phyloP scores from a whole-genome alignment of 2,329 filamentous ascomycete species.

The Mariannaea sp. region DNA sequence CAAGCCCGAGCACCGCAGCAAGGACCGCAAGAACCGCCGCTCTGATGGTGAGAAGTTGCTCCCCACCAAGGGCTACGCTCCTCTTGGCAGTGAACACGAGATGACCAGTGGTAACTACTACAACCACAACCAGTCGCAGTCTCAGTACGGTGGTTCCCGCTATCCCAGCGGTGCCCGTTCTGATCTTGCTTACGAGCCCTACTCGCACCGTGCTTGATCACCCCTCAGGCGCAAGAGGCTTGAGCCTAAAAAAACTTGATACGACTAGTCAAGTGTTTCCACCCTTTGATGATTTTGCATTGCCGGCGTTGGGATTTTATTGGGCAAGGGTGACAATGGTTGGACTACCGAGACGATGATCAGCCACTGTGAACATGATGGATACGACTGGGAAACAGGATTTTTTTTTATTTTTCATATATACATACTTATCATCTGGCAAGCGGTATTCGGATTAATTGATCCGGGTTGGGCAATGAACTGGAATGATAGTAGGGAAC shows the following conservation, averaged over 20 bases:
- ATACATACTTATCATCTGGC: too few relatives aligned
- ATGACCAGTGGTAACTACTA: conserved; percentile 46
- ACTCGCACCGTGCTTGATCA: conserved; percentile 59
- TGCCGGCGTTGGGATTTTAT: conserved; percentile 34
- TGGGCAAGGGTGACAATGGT: conserved; percentile 8
- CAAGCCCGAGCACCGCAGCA: conserved; percentile 52
- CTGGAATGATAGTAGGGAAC: conserved; percentile 26
- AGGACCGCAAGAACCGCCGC: conserved; percentile 43
- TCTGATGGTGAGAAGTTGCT: conserved; percentile 58
- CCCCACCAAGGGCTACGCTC: conserved; percentile 48
- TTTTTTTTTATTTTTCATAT: conserved; percentile 4
- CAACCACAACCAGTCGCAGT: conserved; percentile 41
- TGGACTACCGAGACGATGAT: conserved; percentile 4
- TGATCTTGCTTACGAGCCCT: conserved; percentile 68
- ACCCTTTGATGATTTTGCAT: conserved; percentile 35
- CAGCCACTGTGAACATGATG: conserved; percentile 11
- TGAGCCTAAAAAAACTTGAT: conserved; percentile 25
- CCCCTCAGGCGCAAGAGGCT: background rate
- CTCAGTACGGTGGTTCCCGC: conserved; percentile 44
- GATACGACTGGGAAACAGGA: conserved; percentile 10
- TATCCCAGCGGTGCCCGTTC: conserved; percentile 50
- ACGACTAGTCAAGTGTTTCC: conserved; percentile 23
- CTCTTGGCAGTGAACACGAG: conserved; percentile 43
- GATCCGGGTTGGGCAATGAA: conserved; percentile 18
- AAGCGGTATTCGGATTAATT: conserved; percentile 13